These are phyloP conservation scores for Ulota crispa DNA, from an alignment of 225 moss, liverwort and hornwort species.

Conservation along the genomic window DNA sequence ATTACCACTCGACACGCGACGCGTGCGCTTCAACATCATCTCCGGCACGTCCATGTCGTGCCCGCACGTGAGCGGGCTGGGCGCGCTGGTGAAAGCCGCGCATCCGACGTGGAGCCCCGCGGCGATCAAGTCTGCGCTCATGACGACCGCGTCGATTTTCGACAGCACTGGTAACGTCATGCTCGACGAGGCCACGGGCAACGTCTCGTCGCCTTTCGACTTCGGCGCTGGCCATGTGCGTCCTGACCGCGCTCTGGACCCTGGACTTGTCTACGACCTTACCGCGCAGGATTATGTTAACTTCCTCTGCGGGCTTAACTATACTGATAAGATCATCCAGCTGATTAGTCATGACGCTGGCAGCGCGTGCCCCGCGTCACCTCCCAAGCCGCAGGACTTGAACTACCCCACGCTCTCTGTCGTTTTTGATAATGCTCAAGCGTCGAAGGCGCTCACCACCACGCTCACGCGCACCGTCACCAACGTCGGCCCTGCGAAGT, in stretches of 20 bases:
- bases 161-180: constrained; percentile 48
- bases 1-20: constrained; percentile 48
- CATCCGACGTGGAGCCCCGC: constrained; percentile 84
- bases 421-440: constrained; percentile 57
- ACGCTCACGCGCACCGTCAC: constrained; percentile 76
- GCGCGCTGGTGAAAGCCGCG: constrained; percentile 70
- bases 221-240: constrained; percentile 91
- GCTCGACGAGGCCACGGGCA: constrained; percentile 79
- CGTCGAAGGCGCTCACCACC: constrained; percentile 37
- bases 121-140: constrained; percentile 86
- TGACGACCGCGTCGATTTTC: constrained; percentile 70
- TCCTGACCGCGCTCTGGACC: constrained; percentile 75
- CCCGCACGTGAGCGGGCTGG: constrained; percentile 89
- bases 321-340: constrained; percentile 58
- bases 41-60: constrained; percentile 96
- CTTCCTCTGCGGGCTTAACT: constrained; percentile 80
- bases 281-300: constrained; percentile 60
- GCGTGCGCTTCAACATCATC: constrained; percentile 79
- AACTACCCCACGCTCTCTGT: constrained; percentile 85
- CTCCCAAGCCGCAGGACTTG: constrained; percentile 49
- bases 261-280: constrained; percentile 80
- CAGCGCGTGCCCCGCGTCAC: constrained; percentile 40
- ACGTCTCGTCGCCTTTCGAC: constrained; percentile 66
- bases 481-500: constrained; percentile 69
- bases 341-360: constrained; percentile 59